Percentiles rank a stretch among this genome's conserved stretches.
phyloP scores from a whole-genome alignment of 129 eudicot genomes.

The Flaveria ramosissima region DNA sequence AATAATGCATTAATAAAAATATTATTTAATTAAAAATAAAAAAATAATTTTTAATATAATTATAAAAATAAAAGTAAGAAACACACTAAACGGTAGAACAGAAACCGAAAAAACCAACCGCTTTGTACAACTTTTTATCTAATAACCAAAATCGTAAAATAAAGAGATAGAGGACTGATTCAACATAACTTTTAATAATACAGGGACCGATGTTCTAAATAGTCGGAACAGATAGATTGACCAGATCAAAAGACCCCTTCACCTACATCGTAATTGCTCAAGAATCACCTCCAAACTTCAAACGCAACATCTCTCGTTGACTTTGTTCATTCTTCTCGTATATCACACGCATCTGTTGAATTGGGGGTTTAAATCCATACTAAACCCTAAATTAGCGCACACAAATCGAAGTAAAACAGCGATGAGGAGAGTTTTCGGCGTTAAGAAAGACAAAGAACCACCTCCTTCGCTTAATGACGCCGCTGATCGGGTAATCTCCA shows the following conservation, averaged over 20 bases:
- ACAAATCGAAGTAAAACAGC: constrained; percentile 10
- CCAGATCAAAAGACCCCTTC: constrained; percentile 23
- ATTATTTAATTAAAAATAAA: no score
- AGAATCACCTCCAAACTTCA: constrained; percentile 8
- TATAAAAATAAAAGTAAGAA: no score
- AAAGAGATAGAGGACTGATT: background rate
- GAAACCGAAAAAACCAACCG: no score
- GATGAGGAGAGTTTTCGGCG: constrained; percentile 92
- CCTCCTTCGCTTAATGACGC: constrained; percentile 82
- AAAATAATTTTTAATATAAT: no score
- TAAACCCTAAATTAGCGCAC: constrained; percentile 24
- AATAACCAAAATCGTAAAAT: background rate
- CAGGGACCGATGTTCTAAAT: constrained; percentile 17
- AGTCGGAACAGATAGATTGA: constrained; percentile 7
- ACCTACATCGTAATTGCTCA: constrained; percentile 24
- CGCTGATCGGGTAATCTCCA: constrained; percentile 61
- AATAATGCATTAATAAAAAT: no score
- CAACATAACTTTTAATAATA: background rate
- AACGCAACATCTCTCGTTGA: constrained; percentile 25
- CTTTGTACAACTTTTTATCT: background rate
- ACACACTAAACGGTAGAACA: no score
- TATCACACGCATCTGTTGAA: constrained; percentile 5
- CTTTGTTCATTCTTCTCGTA: constrained; percentile 15
- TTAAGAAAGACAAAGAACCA: constrained; percentile 80
- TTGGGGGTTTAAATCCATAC: constrained; percentile 22